phyloP scores from a whole-genome alignment of 2,329 filamentous ascomycete genomes.

The Davidsoniella neocaledoniae region DNA sequence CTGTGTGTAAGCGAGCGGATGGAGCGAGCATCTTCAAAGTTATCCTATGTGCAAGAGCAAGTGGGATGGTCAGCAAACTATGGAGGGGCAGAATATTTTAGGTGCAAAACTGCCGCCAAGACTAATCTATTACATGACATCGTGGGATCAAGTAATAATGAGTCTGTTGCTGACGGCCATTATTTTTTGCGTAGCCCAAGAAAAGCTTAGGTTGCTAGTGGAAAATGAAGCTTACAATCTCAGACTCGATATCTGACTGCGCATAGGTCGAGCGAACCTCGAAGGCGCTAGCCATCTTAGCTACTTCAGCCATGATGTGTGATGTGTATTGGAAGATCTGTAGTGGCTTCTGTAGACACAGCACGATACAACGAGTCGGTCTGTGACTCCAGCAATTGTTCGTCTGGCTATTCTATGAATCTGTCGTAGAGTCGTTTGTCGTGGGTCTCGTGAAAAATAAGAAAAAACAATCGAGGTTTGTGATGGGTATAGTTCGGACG shows the following conservation, averaged over 20 bases:
- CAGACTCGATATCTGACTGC: conserved; percentile 11
- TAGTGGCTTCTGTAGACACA: too few relatives aligned
- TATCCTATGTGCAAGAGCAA: conserved; percentile 36
- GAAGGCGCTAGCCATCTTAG: conserved; percentile 4
- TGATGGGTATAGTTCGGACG: not conserved
- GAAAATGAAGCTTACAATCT: conserved; percentile 1
- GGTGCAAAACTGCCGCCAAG: too few relatives aligned
- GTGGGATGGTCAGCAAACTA: not conserved
- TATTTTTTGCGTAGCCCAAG: too few relatives aligned
- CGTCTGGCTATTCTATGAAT: not conserved
- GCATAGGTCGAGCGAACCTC: conserved; percentile 6
- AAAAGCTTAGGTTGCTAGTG: not conserved
- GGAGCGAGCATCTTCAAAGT: conserved; percentile 64
- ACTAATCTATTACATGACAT: too few relatives aligned
- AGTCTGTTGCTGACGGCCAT: too few relatives aligned
- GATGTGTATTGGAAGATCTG: not conserved
- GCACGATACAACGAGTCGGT: not conserved
- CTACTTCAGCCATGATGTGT: conserved; percentile 7
- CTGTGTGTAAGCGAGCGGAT: conserved; percentile 45
- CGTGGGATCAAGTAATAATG: too few relatives aligned
- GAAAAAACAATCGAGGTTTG: not conserved
- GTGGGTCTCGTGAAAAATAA: conserved; percentile 4
- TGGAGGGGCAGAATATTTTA: too few relatives aligned
- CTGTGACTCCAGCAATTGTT: not conserved
- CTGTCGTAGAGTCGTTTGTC: not conserved